Percentiles rank a stretch among this genome's conserved stretches.
These are phyloP conservation scores for Labyrinthula sp. DNA, from an alignment of 352 stramenopile species.

Conservation along the genomic window DNA sequence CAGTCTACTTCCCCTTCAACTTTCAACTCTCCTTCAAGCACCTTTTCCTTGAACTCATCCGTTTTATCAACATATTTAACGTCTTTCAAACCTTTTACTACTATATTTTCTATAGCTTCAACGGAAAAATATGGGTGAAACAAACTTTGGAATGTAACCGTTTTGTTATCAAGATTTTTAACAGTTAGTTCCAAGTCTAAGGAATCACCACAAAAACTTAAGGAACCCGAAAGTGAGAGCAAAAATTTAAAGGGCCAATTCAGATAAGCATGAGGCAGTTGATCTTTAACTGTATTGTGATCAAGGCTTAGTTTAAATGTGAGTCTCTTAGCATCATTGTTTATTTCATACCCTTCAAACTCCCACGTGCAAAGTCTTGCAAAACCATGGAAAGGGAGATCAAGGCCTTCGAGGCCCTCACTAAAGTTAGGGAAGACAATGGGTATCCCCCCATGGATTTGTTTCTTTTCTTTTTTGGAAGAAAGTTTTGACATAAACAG, in stretches of 20 bases:
- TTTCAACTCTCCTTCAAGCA: constrained; percentile 37
- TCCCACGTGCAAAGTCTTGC: constrained; percentile 50
- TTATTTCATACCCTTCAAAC: constrained; percentile 27
- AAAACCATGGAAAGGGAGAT: constrained; percentile 77
- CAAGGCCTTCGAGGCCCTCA: too few species aligned
- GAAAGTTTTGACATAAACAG: constrained; percentile 71
- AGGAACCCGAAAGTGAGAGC: constrained; percentile 51
- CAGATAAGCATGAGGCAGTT: too few species aligned
- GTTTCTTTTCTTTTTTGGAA: constrained; percentile 63
- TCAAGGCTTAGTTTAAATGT: constrained; percentile 39
- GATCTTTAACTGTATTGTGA: constrained; percentile 37
- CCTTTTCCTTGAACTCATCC: constrained; percentile 33
- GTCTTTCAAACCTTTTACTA: constrained; percentile 60
- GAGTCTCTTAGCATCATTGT: constrained; percentile 34
- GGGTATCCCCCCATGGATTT: constrained; percentile 78
- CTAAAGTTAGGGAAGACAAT: constrained; percentile 88
- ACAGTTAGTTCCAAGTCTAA: constrained; percentile 66
- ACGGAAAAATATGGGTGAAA: constrained; percentile 77
- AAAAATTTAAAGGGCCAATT: constrained; percentile 53
- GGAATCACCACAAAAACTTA: too few species aligned
- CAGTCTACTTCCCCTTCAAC: constrained; percentile 59
- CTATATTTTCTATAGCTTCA: constrained; percentile 45
- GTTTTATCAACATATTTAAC: constrained; percentile 69
- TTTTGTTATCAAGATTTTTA: constrained; percentile 55
- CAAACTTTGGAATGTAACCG: constrained; percentile 69